phyloP scores from a whole-genome alignment of 2,329 filamentous ascomycete species.

The Trichoderma brevicompactum region DNA sequence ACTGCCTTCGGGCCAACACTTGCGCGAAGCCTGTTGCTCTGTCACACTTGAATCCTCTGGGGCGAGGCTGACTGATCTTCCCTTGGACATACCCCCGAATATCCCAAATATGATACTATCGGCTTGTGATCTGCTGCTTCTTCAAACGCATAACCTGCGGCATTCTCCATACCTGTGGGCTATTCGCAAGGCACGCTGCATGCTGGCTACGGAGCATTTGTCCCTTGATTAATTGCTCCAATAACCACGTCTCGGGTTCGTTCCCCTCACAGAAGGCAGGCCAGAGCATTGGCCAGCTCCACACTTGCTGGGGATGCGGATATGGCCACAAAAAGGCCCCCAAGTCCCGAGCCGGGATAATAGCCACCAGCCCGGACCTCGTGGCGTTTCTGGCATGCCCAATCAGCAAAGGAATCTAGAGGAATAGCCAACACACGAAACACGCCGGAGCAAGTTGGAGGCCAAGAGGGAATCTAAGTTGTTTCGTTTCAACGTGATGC shows the following conservation, averaged over 20 bases:
- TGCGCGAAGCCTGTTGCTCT: not conserved
- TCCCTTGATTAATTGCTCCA: conserved; percentile 9
- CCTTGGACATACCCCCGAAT: not conserved
- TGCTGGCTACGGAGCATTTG: not conserved
- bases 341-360: conserved; percentile 15
- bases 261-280: not conserved
- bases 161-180: not conserved
- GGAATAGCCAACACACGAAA: not conserved
- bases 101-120: not conserved
- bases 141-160: not conserved
- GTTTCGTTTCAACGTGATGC: conserved; percentile 16
- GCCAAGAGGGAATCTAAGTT: not conserved
- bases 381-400: conserved; percentile 16
- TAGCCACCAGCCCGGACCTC: not conserved
- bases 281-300: not conserved
- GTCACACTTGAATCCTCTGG: not conserved
- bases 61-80: not conserved
- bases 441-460: not conserved
- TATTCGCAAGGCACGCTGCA: not conserved
- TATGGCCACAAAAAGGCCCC: not conserved
- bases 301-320: not conserved
- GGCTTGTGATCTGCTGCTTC: not conserved
- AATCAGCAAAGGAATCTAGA: not conserved
- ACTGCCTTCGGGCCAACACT: not conserved
- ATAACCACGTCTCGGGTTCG: conserved; percentile 2